A percentile compares a stretch with the other conserved stretches of the same genome.
Evolutionary conservation across 1,139 yeast species (phyloP).

Genomic region (Sugiyamaella castrensis): DNA sequence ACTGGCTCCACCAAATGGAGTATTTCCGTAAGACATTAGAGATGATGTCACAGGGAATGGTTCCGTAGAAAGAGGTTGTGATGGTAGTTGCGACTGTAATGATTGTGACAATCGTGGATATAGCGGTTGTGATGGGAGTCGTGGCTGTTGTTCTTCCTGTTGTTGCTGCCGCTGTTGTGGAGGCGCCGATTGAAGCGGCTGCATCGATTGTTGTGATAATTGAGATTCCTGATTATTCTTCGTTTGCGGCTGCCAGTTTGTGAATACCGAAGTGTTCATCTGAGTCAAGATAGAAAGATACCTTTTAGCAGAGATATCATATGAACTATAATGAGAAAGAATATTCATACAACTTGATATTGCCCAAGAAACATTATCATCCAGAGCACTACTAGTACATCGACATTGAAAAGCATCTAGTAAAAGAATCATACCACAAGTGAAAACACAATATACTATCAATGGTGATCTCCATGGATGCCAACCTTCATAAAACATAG

Average conservation of each 20-base stretch:
- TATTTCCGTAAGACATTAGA: conserved; percentile 1
- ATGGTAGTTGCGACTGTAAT: neutral
- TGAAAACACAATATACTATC: conserved; percentile 10
- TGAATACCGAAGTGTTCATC: conserved; percentile 7
- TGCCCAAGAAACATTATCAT: conserved; percentile 7
- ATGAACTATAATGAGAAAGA: conserved; percentile 6
- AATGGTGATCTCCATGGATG: conserved; percentile 9
- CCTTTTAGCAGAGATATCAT: conserved; percentile 11
- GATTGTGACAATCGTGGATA: neutral
- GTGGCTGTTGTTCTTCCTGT: neutral
- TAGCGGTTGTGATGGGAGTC: neutral
- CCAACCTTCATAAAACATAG: conserved; percentile 3
- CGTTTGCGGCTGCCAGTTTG: conserved; percentile 5
- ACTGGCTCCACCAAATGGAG: conserved; percentile 1
- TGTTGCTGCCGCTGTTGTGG: neutral
- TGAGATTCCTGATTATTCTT: neutral
- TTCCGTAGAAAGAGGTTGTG: neutral
- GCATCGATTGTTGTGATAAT: neutral
- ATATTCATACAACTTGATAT: conserved; percentile 5
- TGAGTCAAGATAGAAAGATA: conserved; percentile 8
- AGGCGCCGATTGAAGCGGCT: neutral
- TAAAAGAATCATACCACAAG: conserved; percentile 11
- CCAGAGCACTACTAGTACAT: conserved; percentile 4
- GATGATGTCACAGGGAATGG: conserved; percentile 3
- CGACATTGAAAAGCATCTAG: conserved; percentile 14